Evolutionary conservation across 2,329 filamentous ascomycete genomes (phyloP), one percentile per base, ranked within the genome.

Genomic region (Colletotrichum spinosum): DNA sequence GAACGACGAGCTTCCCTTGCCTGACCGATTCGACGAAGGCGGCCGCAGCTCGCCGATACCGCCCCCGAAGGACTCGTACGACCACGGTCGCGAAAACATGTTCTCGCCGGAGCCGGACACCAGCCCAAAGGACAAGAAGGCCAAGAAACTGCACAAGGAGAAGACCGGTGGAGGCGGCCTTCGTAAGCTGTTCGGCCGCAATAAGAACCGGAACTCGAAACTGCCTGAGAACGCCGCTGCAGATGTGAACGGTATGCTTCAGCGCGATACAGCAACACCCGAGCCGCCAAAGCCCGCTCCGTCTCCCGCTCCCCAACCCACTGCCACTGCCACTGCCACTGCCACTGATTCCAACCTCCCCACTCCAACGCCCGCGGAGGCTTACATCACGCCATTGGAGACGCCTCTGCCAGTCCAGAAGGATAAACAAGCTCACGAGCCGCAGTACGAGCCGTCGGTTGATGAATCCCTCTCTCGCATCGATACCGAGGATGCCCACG

Each of bases 151-250:
- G 13, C 85, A 87, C 67, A 88, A 88, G 73, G 82, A 83, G 56
- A 78, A 79, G 69, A 74, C 76, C 73, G 61, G 68, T 9, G 70
- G 74, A 45, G 80, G 80, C 38, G 86, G 88, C 13, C 83, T 92
- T 70, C 86, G 85, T 68, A 91, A 90, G 76, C 80, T 92, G 46
- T 92, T 92, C 72, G 83, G 84, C 51, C 85, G 88, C 70, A 87
- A 84, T 65, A 90, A 88, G 78, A 89, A 88, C 72, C 81, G 85
- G 65, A 72, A 78, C 64, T 89, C 84, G 41, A 90, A 86, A 76
- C 71, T 84, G 25, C 84, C 83, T 8, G 85, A 88, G 1, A 84
- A 84, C 65, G 83, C 86, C 42, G 80, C 80, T 61, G 78, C 77
- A 66, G 84, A 85, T 71, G 76, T 83, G 68, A 86, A 80, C 75